These are phyloP conservation scores for Catharanthus roseus DNA, from an alignment of 257 asterid genomes.

Conservation along the genomic window DNA sequence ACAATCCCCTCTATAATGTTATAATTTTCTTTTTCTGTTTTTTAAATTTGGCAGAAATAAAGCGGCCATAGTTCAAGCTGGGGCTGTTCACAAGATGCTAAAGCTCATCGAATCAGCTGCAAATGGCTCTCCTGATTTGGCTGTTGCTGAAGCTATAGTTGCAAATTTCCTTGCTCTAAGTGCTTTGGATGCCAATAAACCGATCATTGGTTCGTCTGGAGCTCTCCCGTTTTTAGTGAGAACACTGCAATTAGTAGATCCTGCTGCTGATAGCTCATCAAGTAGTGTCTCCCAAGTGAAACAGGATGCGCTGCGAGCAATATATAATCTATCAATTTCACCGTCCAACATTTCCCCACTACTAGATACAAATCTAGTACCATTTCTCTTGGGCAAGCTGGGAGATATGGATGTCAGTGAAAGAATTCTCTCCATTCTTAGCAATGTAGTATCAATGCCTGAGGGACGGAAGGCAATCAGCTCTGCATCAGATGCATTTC, in stretches of 20 bases:
- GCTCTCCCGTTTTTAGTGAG: conserved; percentile 59
- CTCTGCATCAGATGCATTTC: conserved; percentile 43
- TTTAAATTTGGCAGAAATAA: conserved; percentile 49
- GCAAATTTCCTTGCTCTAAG: conserved; percentile 86
- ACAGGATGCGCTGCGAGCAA: conserved; percentile 67
- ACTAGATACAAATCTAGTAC: conserved; percentile 50
- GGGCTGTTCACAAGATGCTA: conserved; percentile 79
- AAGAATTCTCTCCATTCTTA: conserved; percentile 59
- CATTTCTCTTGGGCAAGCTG: conserved; percentile 39
- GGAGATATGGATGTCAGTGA: conserved; percentile 76
- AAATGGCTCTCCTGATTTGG: conserved; percentile 22
- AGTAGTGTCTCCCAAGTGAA: conserved; percentile 32
- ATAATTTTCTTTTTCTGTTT: background rate
- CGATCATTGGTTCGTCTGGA: conserved; percentile 72
- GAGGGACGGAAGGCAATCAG: conserved; percentile 72
- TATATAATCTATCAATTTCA: conserved; percentile 77
- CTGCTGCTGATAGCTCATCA: conserved; percentile 3
- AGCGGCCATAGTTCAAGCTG: conserved; percentile 83
- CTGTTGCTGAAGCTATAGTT: conserved; percentile 56
- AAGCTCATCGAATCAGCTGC: conserved; percentile 42
- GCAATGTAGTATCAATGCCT: conserved; percentile 52
- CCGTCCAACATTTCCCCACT: conserved; percentile 37
- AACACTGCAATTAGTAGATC: conserved; percentile 34
- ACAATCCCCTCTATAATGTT: background rate
- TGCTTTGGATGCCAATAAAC: conserved; percentile 79